Evolutionary conservation across 2,329 filamentous ascomycete species (phyloP).

Genomic region (Pseudopithomyces maydicus): DNA sequence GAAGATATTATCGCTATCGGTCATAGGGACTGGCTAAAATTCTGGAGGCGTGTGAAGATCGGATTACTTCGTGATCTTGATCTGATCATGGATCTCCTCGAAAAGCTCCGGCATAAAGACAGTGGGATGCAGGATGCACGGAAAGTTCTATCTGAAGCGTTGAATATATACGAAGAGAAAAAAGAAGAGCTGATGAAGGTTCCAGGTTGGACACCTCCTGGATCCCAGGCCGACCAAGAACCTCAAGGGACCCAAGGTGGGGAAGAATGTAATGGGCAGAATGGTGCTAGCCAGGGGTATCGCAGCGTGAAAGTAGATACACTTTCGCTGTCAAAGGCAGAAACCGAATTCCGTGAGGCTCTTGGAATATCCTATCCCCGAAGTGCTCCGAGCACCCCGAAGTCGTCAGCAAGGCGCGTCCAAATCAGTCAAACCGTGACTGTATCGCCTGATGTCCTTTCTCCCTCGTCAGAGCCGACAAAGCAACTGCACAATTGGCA

Average conservation of each 20-base stretch:
- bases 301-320: no score
- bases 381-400: neutral
- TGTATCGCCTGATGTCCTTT: neutral
- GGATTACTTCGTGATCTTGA: neutral
- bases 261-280: neutral
- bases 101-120: neutral
- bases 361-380: no score
- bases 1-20: neutral
- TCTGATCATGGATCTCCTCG: neutral
- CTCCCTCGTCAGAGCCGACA: neutral
- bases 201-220: neutral
- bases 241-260: neutral
- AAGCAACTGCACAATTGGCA: neutral
- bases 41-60: neutral
- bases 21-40: neutral
- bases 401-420: neutral
- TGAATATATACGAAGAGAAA: neutral
- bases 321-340: no score
- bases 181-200: neutral
- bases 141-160: neutral
- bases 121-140: neutral
- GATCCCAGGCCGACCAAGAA: neutral
- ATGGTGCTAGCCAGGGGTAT: neutral
- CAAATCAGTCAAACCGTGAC: neutral
- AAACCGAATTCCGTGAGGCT: no score